Percentiles rank a stretch among this genome's conserved stretches.
phyloP scores from a whole-genome alignment of 352 stramenopile genomes.

The Phytophthora constricta region DNA sequence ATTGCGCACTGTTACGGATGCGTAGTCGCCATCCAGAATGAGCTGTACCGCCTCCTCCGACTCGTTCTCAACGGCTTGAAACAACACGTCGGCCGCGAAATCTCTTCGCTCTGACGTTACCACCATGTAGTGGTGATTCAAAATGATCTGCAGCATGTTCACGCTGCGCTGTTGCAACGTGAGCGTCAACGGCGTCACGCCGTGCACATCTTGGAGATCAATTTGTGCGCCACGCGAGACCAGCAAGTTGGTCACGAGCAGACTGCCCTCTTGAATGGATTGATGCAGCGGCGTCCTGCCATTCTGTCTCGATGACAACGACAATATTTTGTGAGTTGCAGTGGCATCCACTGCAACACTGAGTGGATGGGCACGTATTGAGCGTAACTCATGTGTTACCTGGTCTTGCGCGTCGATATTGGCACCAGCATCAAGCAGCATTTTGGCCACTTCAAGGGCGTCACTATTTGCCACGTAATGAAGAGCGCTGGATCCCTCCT shows the following conservation, averaged over 20 bases:
- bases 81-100: slow-evolving; percentile 17
- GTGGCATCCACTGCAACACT: no score
- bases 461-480: slow-evolving; percentile 4
- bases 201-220: slow-evolving; percentile 22
- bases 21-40: slow-evolving; percentile 27
- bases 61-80: slow-evolving; percentile 13
- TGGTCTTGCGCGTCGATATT: slow-evolving; percentile 12
- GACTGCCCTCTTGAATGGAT: slow-evolving; percentile 25
- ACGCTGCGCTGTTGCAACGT: slow-evolving; percentile 7
- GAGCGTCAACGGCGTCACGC: slow-evolving; percentile 16
- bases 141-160: slow-evolving; percentile 25
- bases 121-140: slow-evolving; percentile 37
- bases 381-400: background rate
- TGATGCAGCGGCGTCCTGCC: slow-evolving; percentile 17
- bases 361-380: no score
- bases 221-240: slow-evolving; percentile 20
- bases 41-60: slow-evolving; percentile 18
- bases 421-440: slow-evolving; percentile 12
- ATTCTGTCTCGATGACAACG: slow-evolving; percentile 1
- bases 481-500: slow-evolving; percentile 27
- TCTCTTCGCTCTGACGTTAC: slow-evolving; percentile 15
- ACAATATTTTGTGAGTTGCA: background rate
- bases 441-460: slow-evolving; percentile 15
- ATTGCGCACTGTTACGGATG: slow-evolving; percentile 11
- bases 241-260: slow-evolving; percentile 21